A percentile compares a stretch with the other conserved stretches of the same genome.
Conservation (phyloP, 306 rosid genomes). For the Crataegus laevigata region DNA sequence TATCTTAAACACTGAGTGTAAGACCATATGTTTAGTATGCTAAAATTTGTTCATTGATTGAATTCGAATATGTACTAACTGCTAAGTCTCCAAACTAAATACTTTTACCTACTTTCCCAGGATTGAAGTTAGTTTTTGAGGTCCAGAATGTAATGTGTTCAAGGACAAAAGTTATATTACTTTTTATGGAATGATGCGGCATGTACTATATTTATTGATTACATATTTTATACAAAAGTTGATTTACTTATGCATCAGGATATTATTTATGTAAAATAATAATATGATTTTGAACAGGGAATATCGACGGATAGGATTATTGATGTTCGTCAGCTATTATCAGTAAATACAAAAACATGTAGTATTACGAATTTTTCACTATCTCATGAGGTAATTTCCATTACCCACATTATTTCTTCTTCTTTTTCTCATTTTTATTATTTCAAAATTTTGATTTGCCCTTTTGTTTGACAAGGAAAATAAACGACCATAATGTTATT, state of each 20-base stretch:
- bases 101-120: constrained; percentile 4
- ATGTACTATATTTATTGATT: neutral
- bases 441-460: neutral
- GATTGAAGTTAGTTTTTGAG: neutral
- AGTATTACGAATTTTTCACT: constrained; percentile 65
- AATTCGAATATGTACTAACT: neutral
- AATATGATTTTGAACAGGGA: constrained; percentile 43
- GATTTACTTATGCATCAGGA: neutral
- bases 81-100: constrained; percentile 1
- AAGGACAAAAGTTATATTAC: neutral
- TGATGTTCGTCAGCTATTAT: constrained; percentile 65
- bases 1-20: neutral
- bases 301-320: constrained; percentile 94
- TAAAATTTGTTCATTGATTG: constrained; percentile 5
- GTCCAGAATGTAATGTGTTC: neutral
- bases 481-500: neutral
- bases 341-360: constrained; percentile 64
- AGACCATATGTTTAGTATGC: neutral
- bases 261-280: neutral
- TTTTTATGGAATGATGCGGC: no score
- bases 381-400: constrained; percentile 63
- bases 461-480: neutral
- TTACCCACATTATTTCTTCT: neutral
- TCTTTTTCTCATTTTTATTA: neutral
- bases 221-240: neutral